Conservation (phyloP, 768 basidiomycete genomes). For the Hericium erinaceus region DNA sequence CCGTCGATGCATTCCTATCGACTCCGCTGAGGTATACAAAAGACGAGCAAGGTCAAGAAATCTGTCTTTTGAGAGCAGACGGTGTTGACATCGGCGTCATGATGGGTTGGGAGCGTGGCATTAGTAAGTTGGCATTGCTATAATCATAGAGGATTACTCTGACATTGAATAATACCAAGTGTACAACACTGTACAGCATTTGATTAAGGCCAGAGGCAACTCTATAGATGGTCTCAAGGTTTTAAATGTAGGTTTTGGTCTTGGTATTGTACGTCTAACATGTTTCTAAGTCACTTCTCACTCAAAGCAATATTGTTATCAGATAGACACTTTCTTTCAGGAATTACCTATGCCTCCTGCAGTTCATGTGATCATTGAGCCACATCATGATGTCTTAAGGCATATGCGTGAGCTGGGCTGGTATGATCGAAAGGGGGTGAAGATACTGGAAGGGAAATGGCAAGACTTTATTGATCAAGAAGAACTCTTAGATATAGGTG, state of each 20-base stretch:
- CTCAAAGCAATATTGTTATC: conserved; percentile 3
- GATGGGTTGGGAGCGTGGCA: conserved; percentile 96
- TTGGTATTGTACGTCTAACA: conserved; percentile 65
- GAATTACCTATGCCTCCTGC: conserved; percentile 45
- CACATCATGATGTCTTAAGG: conserved; percentile 85
- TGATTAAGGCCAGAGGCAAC: conserved; percentile 48
- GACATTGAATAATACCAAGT: conserved; percentile 34
- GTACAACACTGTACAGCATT: conserved; percentile 61
- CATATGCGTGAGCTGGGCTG: conserved; percentile 73
- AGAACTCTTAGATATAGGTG: conserved; percentile 51
- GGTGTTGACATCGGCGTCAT: conserved; percentile 87
- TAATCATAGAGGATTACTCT: conserved; percentile 8
- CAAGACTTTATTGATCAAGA: conserved; percentile 70
- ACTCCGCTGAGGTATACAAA: conserved; percentile 58
- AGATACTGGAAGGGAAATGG: conserved; percentile 86
- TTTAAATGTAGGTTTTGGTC: conserved; percentile 88
- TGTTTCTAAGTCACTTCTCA: background rate
- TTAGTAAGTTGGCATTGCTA: conserved; percentile 42
- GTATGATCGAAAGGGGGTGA: conserved; percentile 68
- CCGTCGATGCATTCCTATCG: conserved; percentile 59
- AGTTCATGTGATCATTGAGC: conserved; percentile 86
- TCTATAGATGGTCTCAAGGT: conserved; percentile 44
- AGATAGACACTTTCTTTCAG: conserved; percentile 86
- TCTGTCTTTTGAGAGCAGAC: conserved; percentile 59
- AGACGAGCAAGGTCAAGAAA: conserved; percentile 71